phyloP scores from a whole-genome alignment of 202 grass and related monocot species.

The Tripidium arundinaceum region DNA sequence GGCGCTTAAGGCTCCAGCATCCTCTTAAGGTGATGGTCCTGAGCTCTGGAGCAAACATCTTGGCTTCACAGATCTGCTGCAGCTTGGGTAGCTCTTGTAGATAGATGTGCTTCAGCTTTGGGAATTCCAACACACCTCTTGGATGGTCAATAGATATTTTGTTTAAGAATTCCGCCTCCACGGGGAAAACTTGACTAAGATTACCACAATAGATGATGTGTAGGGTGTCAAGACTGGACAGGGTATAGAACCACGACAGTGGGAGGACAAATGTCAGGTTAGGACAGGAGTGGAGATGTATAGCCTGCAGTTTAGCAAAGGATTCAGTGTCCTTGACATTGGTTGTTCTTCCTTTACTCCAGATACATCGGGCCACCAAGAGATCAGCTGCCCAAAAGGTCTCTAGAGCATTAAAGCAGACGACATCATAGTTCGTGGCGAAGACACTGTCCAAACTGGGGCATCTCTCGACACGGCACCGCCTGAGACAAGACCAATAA shows the following conservation, averaged over 20 bases:
- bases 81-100: background rate
- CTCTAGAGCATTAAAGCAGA: background rate
- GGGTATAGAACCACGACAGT: background rate
- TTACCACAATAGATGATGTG: background rate
- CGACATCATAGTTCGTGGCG: background rate
- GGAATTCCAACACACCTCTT: background rate
- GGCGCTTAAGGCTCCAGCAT: background rate
- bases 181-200: background rate
- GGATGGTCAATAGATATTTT: rapidly evolving
- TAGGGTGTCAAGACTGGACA: background rate
- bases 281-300: background rate
- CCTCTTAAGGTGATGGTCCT: background rate
- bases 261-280: background rate
- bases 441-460: background rate
- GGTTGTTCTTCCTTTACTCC: background rate
- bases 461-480: background rate
- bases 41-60: background rate
- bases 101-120: background rate
- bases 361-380: background rate
- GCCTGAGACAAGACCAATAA: background rate
- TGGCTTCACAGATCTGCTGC: background rate
- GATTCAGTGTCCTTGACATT: no score
- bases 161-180: background rate
- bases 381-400: background rate
- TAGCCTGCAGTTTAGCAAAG: background rate